Evolutionary conservation across 306 rosid genomes (phyloP).

Genomic region (Betula pendula): DNA sequence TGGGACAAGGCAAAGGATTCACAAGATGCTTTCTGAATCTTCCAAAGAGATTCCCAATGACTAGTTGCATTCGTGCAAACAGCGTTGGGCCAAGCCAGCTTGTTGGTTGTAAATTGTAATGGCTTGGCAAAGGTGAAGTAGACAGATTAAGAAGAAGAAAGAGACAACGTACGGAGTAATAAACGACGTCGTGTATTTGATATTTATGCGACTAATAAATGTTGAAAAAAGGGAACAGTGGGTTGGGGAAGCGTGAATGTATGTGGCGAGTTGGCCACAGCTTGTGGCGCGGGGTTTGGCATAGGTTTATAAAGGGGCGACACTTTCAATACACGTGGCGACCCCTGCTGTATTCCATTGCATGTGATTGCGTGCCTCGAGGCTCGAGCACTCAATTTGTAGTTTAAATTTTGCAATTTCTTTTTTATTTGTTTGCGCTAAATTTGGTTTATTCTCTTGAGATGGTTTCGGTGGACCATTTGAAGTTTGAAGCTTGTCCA

Average conservation of each 20-base stretch:
- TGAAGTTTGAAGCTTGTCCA: not conserved
- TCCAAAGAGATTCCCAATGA: conserved; percentile 21
- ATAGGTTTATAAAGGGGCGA: not conserved
- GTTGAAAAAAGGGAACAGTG: no score
- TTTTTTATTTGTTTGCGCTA: accelerated
- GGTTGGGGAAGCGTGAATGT: conserved; percentile 16
- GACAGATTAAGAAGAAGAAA: not conserved
- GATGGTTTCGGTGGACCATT: not conserved
- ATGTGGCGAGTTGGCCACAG: not conserved
- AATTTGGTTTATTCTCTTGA: not conserved
- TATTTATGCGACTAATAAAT: no score
- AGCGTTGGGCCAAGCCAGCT: not conserved
- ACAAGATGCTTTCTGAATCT: conserved; percentile 36
- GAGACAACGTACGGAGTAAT: no score
- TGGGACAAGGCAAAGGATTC: conserved; percentile 44
- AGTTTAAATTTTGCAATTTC: not conserved
- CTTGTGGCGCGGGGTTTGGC: conserved; percentile 20
- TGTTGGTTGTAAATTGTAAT: not conserved
- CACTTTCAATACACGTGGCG: conserved; percentile 28
- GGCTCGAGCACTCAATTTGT: not conserved
- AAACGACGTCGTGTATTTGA: no score
- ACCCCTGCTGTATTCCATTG: not conserved
- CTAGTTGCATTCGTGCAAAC: conserved; percentile 30
- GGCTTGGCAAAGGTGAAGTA: not conserved
- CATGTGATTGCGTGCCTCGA: not conserved